Evolutionary conservation across 345 rosid genomes (phyloP), one percentile per base, ranked within the genome.

Genomic region (Aquilaria yunnanensis): DNA sequence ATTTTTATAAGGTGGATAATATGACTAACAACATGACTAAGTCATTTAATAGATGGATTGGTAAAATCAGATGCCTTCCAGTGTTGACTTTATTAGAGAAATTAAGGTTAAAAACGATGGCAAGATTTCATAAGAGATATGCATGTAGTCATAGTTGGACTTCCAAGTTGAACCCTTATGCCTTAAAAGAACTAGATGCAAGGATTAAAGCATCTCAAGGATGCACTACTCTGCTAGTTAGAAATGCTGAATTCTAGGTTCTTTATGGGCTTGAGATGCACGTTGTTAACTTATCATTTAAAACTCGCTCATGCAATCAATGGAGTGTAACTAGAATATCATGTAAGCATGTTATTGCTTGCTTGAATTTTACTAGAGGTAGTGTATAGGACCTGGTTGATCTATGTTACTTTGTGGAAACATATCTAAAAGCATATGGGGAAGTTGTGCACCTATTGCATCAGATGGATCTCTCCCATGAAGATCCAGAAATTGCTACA

Each of bases 131-230:
- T 14, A 23, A 62, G 6, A 51, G 23, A 10, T 52, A 52, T 62
- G 51, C 2, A 4, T 14, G 33, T 3, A 23, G 10, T 1, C 51
- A 14, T 23, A 52, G 3, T 9, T 59, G 14, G 58, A 47, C 12
- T 0, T n/a, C 10, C 0, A 0, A 0, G 0, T 3, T 37, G 1
- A 34, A 10, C 1, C 66, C 34, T 5, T 33, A 9, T 8, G 47
- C 16, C 9, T 34, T 5, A 4, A 37, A 50, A 2, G 14, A 14
- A 3, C 0, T 34, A 0, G n/a, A 51, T 51, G 2, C 23, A 2
- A n/a, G 31, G 2, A 32, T 30, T 8, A 1, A 32, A 2, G 41
- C 2, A 2, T 11, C 16, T 13, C 31, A n/a, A 10, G 3, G 14
- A 11, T 33, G n/a, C 11, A 32, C 3, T 12, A 2, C 51, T 0